These are phyloP conservation scores for Rhodotorula sp. DNA, from an alignment of 1,284 basidiomycete species.

Conservation along the genomic window DNA sequence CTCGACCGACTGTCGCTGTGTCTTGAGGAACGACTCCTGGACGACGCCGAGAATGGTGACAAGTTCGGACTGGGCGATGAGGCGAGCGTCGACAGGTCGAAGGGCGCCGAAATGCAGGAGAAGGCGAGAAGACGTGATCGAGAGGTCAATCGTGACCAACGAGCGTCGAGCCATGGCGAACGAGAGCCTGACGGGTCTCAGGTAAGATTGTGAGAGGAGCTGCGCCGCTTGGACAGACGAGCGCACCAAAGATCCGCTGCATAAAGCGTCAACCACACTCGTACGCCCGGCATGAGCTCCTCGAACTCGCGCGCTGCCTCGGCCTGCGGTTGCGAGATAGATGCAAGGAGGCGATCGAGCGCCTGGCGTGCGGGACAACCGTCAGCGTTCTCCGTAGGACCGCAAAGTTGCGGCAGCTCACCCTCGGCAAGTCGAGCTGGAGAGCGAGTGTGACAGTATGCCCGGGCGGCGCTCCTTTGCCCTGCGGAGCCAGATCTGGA, in stretches of 20 bases:
- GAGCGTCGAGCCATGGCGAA: conserved; percentile 32
- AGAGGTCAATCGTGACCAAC: conserved; percentile 38
- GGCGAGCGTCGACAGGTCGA: conserved; percentile 35
- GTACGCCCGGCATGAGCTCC: conserved; percentile 22
- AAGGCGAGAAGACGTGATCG: conserved; percentile 29
- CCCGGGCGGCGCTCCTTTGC: conserved; percentile 29
- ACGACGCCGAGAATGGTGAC: conserved; percentile 35
- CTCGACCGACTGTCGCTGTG: conserved; percentile 14
- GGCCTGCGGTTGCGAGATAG: conserved; percentile 9
- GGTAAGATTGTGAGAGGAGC: not conserved
- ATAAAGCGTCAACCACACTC: conserved; percentile 31
- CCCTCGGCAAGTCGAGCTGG: conserved; percentile 33
- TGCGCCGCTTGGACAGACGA: too few species aligned
- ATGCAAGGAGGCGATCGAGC: conserved; percentile 24
- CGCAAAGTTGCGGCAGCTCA: not conserved
- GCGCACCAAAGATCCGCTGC: conserved; percentile 32
- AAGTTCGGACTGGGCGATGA: conserved; percentile 36
- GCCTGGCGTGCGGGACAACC: not conserved
- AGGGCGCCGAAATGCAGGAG: conserved; percentile 34
- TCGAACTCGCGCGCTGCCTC: conserved; percentile 27
- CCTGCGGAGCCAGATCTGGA: not conserved
- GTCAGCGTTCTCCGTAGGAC: not conserved
- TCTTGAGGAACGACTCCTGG: conserved; percentile 36
- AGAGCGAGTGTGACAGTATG: conserved; percentile 30
- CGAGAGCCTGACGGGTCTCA: conserved; percentile 13